phyloP scores from a whole-genome alignment of 768 basidiomycete species.

The Hypsizygus marmoreus region DNA sequence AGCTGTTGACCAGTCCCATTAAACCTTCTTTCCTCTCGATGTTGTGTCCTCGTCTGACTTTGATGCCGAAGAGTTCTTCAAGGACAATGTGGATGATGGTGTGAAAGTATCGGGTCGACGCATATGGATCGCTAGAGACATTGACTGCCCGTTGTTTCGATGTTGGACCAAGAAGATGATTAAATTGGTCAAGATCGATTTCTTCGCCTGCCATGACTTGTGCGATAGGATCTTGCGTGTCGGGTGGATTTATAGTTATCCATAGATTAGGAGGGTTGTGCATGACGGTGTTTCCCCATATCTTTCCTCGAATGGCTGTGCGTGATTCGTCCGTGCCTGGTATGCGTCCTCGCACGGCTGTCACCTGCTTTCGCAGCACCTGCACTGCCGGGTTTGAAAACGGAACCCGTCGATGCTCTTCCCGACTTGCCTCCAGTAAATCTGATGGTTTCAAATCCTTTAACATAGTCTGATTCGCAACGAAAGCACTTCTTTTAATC shows the following conservation, averaged over 20 bases:
- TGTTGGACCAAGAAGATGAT: slow-evolving; percentile 23
- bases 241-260: slow-evolving; percentile 43
- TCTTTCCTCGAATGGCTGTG: slow-evolving; percentile 25
- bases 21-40: slow-evolving; percentile 28
- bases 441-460: slow-evolving; percentile 26
- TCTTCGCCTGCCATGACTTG: slow-evolving; percentile 43
- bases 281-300: slow-evolving; percentile 35
- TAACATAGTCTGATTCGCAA: slow-evolving; percentile 19
- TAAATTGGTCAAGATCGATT: slow-evolving; percentile 43
- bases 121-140: slow-evolving; percentile 40
- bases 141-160: slow-evolving; percentile 17
- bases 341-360: slow-evolving; percentile 22
- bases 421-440: slow-evolving; percentile 32
- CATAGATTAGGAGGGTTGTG: slow-evolving; percentile 35
- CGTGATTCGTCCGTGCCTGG: slow-evolving; percentile 35
- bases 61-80: slow-evolving; percentile 32
- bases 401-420: slow-evolving; percentile 25
- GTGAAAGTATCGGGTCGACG: slow-evolving; percentile 43
- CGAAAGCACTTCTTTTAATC: slow-evolving; percentile 27
- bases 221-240: slow-evolving; percentile 43
- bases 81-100: slow-evolving; percentile 32
- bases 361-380: slow-evolving; percentile 25
- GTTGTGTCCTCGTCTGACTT: neutral
- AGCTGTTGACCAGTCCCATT: slow-evolving; percentile 29
- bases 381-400: slow-evolving; percentile 29